phyloP scores from a whole-genome alignment of 2,329 filamentous ascomycete genomes.

The Purpureocillium lavendulum region DNA sequence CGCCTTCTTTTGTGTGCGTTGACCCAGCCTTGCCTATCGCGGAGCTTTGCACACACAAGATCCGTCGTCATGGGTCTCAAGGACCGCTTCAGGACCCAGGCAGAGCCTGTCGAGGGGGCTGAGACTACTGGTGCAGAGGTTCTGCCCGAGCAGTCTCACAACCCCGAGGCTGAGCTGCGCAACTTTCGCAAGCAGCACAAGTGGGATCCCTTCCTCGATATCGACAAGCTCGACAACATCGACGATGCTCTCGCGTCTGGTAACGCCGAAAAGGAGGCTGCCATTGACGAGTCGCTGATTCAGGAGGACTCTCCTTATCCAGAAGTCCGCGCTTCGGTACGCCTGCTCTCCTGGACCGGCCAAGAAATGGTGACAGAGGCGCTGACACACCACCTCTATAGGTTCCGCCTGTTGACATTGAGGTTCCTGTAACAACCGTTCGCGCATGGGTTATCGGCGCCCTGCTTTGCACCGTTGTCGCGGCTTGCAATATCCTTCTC shows the following conservation, averaged over 20 bases:
- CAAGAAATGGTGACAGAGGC: neutral
- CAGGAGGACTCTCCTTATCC: constrained; percentile 40
- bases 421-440: constrained; percentile 47
- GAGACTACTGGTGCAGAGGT: constrained; percentile 11
- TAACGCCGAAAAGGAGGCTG: constrained; percentile 34
- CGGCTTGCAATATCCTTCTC: constrained; percentile 48
- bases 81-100: constrained; percentile 11
- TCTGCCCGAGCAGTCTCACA: constrained; percentile 7
- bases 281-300: constrained; percentile 36
- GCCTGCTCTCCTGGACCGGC: neutral
- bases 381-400: constrained; percentile 2
- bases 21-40: neutral
- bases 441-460: constrained; percentile 52
- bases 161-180: constrained; percentile 21
- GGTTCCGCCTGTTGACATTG: constrained; percentile 36
- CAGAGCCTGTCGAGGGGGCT: constrained; percentile 7
- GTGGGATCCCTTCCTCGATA: constrained; percentile 48
- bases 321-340: constrained; percentile 17
- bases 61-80: constrained; percentile 12
- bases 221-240: constrained; percentile 43
- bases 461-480: constrained; percentile 48
- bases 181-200: constrained; percentile 41
- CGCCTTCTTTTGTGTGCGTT: neutral
- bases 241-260: constrained; percentile 35
- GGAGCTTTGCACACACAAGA: neutral